Evolutionary conservation across 257 asterid species (phyloP), one percentile per base, ranked within the genome.

Genomic region (Linaria vulgaris): DNA sequence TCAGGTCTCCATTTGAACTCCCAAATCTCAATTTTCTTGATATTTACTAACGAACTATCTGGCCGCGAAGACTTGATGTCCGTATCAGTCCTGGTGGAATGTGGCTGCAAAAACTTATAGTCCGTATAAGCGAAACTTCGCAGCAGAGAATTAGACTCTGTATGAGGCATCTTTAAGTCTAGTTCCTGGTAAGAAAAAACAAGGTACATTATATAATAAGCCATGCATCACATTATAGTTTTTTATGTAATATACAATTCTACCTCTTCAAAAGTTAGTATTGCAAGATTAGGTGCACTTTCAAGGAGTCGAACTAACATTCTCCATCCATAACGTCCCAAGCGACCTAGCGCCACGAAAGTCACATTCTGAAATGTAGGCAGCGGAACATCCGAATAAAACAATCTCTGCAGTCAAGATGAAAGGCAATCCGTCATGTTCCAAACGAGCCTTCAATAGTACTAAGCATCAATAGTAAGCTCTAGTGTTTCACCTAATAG

Each of bases 351-450:
- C n/a, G 5, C 23, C 34, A 56, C 3, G 45, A 6, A 30, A 30
- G 61, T 56, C 61, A 56, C 14, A 15, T 56, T 31, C 44, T 56
- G 44, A 55, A 56, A 56, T 31, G 22, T 20, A 1, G 61, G 61
- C 1, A 31, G 24, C 31, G 16, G 23, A 15, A 56, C 9, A 15
- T 11, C 0, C 31, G 61, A 30, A n/a, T 7, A 21, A 1, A 27
- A 43, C 14, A 56, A 13, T n/a, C 21, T 19, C 45, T 56, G 23
- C 9, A n/a, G 31, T 5, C 45, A 55, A 56, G 61, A n/a, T 15
- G 46, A 6, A 27, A 27, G 6, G 34, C 6, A 6, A 2, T 27
- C 6, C 34, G 6, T 27, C 34, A 27, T 27, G 3, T 27, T 27
- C 34, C 34, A 9, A 41, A 41, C 12, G 6, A 27, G 34, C 3